Percentiles rank a stretch among this genome's conserved stretches.
phyloP scores from a whole-genome alignment of 73 alveolate species.

The Tetrahymena thermophila region DNA sequence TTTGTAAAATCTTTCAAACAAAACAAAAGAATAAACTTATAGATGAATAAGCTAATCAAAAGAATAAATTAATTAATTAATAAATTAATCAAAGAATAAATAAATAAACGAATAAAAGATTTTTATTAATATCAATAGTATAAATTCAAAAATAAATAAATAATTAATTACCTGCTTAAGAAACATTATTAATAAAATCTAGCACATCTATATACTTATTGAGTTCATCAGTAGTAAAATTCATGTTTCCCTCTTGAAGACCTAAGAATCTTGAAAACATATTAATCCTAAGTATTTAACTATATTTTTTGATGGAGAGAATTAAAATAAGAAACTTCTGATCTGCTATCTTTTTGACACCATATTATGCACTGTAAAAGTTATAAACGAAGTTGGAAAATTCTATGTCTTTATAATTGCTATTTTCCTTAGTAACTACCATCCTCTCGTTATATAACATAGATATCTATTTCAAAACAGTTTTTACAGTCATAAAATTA shows the following conservation, averaged over 20 bases:
- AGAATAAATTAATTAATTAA: too few relatives aligned
- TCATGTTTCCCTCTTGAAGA: constrained; percentile 13
- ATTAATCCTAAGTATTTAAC: constrained; percentile 18
- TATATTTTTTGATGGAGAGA: constrained; percentile 7
- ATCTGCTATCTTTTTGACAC: constrained; percentile 27
- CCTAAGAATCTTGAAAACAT: constrained; percentile 23
- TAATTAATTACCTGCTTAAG: neutral
- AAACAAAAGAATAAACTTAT: too few relatives aligned
- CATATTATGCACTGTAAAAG: constrained; percentile 14
- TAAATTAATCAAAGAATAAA: too few relatives aligned
- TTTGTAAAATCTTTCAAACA: neutral
- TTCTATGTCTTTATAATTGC: constrained; percentile 8
- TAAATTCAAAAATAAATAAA: neutral
- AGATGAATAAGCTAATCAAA: too few relatives aligned
- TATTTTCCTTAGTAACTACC: constrained; percentile 9
- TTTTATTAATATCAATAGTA: too few relatives aligned
- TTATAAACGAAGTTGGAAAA: constrained; percentile 18
- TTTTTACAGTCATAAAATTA: constrained; percentile 18
- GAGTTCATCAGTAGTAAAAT: constrained; percentile 19
- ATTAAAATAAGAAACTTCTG: constrained; percentile 19
- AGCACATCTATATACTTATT: constrained; percentile 19
- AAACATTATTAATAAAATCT: neutral
- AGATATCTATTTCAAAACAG: constrained; percentile 12
- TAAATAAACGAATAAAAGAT: too few relatives aligned
- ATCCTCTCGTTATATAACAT: constrained; percentile 20